Percentiles rank a stretch among this genome's conserved stretches.
Conservation (phyloP, 2,329 filamentous ascomycete genomes). For the Blastomyces silverae region DNA sequence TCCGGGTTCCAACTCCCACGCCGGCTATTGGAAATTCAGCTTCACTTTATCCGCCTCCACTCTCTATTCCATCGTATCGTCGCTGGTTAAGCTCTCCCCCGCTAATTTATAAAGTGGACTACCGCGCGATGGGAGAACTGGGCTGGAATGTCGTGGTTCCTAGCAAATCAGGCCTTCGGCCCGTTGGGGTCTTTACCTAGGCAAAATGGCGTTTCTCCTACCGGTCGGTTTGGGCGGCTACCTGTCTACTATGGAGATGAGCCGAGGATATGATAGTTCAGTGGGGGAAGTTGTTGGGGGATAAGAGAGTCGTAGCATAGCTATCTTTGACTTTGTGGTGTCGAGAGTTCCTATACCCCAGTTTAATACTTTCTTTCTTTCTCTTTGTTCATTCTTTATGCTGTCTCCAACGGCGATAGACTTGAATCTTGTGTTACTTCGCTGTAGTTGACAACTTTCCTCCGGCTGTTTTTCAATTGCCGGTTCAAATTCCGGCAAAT, state of each 20-base stretch:
- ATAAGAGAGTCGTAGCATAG: neutral
- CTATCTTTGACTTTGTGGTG: neutral
- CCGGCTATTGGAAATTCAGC: neutral
- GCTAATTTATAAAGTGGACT: neutral
- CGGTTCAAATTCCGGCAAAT: neutral
- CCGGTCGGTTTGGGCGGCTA: neutral
- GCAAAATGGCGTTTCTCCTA: conserved; percentile 6
- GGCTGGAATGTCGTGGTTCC: neutral
- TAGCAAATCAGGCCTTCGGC: neutral
- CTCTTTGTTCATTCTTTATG: neutral
- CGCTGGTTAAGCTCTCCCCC: neutral
- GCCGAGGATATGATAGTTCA: conserved; percentile 6
- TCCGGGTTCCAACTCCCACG: neutral
- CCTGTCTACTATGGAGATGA: neutral
- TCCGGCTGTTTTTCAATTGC: neutral
- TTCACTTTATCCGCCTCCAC: neutral
- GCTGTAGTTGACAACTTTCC: neutral
- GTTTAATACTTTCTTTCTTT: neutral
- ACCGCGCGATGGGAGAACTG: neutral
- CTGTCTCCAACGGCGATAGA: neutral
- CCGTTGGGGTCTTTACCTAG: conserved; percentile 4
- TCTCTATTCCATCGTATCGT: neutral
- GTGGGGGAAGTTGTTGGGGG: conserved; percentile 1
- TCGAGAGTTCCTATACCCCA: neutral
- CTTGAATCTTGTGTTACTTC: neutral